Base-by-base conservation (phyloP, 2,329 filamentous ascomycete species). In the Plectosphaerella plurivora region DNA sequence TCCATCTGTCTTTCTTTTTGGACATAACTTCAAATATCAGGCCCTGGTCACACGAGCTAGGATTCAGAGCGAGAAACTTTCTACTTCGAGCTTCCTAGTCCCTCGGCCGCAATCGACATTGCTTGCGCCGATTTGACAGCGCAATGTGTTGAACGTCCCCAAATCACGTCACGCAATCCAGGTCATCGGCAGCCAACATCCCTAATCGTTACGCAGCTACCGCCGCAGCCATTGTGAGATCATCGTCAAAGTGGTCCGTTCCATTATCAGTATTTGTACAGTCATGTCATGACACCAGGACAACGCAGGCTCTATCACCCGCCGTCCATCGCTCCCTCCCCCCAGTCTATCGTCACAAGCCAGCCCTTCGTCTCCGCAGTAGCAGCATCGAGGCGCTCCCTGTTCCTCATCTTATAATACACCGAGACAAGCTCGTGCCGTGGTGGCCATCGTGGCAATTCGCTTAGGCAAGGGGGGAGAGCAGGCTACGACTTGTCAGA, bases 391-490 rank as follows among this genome's bases (percentile, higher is more conserved):
- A 18, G 10, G 41, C 10, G 16, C 16, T 20, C 18, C 41, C 18
- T 20, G n/a, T 44, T 18, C 10, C 22, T 15, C 39, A 24, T 49
- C 47, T 39, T 57, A 56, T 46, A 47, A 51, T 57, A 56, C 55
- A 57, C 36, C 45, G 53, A 54, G 47, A 52, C 47, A 45, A 51
- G 48, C 15, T 49, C 47, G 45, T 59, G 49, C 37, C 22, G 22
- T 22, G 41, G 55, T 55, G 46, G 35, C 28, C 28, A 8, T 33
- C 28, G 7, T 45, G 42, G 50, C 41, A 44, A 33, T 15, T 47
- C 41, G 55, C 57, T 66, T 81, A 87, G 58, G 81, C 83, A 63
- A 87, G 82, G 57, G 83, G 83, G 51, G 83, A 86, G 60, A 86
- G 75, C 57, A 86, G 77, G 66, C 83, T 86, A 52, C 51, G 25